Percentiles rank a stretch among this genome's conserved stretches.
Conservation (phyloP, 2,329 filamentous ascomycete genomes). For the Ophiostoma tasmaniense region DNA sequence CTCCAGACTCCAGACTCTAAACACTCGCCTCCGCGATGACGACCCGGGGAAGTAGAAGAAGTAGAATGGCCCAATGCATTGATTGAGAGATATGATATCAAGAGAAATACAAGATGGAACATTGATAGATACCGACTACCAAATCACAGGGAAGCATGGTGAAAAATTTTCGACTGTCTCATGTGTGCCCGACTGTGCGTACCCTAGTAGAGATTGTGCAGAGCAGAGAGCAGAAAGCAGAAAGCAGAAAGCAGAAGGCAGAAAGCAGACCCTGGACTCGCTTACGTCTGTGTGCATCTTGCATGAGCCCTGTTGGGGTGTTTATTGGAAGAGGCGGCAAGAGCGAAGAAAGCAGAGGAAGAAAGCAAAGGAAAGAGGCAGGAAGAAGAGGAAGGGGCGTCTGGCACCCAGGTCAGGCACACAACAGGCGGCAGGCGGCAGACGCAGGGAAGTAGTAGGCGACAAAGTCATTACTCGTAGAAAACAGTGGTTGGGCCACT, state of each 20-base stretch:
- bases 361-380: not conserved
- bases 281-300: not conserved
- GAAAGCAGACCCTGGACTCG: not conserved
- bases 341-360: too few species aligned
- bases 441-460: too few species aligned
- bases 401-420: not conserved
- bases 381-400: not conserved
- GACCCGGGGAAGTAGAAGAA: slow-evolving; percentile 7
- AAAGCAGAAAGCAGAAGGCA: too few species aligned
- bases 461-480: not conserved
- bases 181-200: not conserved
- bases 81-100: too few species aligned
- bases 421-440: not conserved
- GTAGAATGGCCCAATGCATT: not conserved
- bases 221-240: too few species aligned
- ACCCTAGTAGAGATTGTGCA: too few species aligned
- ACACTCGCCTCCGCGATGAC: not conserved
- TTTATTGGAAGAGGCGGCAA: too few species aligned
- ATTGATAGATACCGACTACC: not conserved
- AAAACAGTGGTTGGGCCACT: not conserved
- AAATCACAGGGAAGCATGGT: not conserved
- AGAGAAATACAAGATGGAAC: too few species aligned
- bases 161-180: slow-evolving; percentile 1
- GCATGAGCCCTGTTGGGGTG: not conserved
- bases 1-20: not conserved